Evolutionary conservation across 352 stramenopile genomes (phyloP).

Genomic region (Phytophthora tentaculata): DNA sequence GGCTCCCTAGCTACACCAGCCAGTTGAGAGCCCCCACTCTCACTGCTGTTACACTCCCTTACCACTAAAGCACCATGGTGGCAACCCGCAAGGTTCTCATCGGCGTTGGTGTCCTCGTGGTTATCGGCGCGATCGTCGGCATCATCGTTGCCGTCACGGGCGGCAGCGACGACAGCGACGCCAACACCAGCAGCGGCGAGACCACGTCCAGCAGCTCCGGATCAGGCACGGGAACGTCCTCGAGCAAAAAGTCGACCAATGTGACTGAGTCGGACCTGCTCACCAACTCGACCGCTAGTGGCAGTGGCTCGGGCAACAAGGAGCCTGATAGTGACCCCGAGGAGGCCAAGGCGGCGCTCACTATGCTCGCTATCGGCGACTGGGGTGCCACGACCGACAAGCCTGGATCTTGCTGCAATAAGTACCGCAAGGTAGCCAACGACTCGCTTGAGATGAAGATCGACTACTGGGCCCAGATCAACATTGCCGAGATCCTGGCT

Average conservation of each 20-base stretch:
- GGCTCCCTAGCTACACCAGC: conserved; percentile 25
- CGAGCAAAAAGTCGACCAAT: conserved; percentile 25
- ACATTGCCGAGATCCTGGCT: conserved; percentile 80
- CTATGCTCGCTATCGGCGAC: conserved; percentile 88
- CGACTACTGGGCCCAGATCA: conserved; percentile 88
- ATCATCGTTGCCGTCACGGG: conserved; percentile 73
- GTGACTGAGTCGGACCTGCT: conserved; percentile 62
- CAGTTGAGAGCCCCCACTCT: conserved; percentile 17
- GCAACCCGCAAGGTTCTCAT: conserved; percentile 66
- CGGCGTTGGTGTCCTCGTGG: conserved; percentile 69
- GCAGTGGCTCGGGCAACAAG: conserved; percentile 30
- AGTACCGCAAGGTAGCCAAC: conserved; percentile 83
- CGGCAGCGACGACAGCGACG: conserved; percentile 34
- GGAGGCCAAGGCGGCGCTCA: conserved; percentile 56
- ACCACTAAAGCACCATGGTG: conserved; percentile 31
- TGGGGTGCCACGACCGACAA: conserved; percentile 89
- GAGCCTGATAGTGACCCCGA: conserved; percentile 74
- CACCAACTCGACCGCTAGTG: conserved; percentile 34
- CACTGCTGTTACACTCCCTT: conserved; percentile 23
- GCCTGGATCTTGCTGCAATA: conserved; percentile 88
- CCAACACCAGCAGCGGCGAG: conserved; percentile 34
- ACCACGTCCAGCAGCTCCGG: conserved; percentile 23
- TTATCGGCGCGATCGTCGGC: conserved; percentile 67
- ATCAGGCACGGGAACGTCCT: conserved; percentile 8
- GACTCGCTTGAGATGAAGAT: conserved; percentile 89